Evolutionary conservation across 306 rosid genomes (phyloP).

Genomic region (Chamaecrista fasciculata): DNA sequence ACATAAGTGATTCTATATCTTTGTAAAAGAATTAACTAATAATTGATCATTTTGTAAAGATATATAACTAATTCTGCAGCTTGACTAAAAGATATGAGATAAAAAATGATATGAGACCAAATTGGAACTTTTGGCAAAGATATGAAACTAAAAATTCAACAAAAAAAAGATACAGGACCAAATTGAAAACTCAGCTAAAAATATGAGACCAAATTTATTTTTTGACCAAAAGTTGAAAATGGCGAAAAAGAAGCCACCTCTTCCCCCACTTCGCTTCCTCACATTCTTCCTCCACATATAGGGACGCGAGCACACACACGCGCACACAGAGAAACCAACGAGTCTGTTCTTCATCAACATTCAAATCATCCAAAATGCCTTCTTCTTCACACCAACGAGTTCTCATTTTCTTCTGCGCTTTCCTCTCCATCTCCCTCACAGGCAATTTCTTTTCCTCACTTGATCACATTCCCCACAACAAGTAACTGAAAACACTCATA

Average conservation of each 20-base stretch:
- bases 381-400: conserved; percentile 25
- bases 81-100: too few species aligned
- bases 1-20: too few species aligned
- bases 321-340: too few species aligned
- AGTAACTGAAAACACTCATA: background rate
- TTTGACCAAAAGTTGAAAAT: conserved; percentile 16
- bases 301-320: background rate
- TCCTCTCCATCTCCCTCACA: conserved; percentile 38
- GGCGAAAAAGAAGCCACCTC: conserved; percentile 38
- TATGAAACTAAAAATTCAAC: too few species aligned
- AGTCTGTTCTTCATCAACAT: background rate
- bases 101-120: too few species aligned
- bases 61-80: too few species aligned
- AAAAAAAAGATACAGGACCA: too few species aligned
- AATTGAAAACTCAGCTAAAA: too few species aligned
- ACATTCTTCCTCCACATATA: background rate
- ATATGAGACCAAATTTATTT: too few species aligned
- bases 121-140: too few species aligned
- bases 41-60: too few species aligned
- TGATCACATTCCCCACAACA: background rate
- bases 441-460: conserved; percentile 23
- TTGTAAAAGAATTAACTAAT: too few species aligned
- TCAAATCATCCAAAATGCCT: conserved; percentile 36
- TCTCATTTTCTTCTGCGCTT: conserved; percentile 30
- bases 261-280: background rate